phyloP scores from a whole-genome alignment of 331 rosid genomes.

The Stylosanthes scabra region DNA sequence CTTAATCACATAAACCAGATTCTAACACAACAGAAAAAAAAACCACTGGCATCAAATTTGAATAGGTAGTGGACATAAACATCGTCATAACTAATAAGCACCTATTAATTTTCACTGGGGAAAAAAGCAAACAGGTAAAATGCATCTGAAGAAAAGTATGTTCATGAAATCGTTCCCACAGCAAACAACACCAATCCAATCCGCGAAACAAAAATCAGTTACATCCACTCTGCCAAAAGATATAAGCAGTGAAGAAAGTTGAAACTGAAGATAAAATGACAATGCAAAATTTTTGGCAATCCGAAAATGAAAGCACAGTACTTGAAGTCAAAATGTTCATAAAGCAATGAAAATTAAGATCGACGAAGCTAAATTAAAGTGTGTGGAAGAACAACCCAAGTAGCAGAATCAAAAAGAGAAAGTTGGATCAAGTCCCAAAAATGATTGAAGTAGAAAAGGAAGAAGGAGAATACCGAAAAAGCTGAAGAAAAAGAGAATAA shows the following conservation, averaged over 20 bases:
- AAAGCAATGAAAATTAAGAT: slow-evolving; percentile 33
- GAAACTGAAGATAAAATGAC: slow-evolving; percentile 30
- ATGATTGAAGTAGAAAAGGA: slow-evolving; percentile 19
- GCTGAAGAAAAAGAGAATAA: slow-evolving; percentile 9
- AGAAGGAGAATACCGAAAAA: slow-evolving; percentile 29
- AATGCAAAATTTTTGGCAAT: slow-evolving; percentile 20
- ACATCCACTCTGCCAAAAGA: slow-evolving; percentile 9
- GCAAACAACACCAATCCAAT: slow-evolving; percentile 27
- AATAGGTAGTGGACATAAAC: neutral
- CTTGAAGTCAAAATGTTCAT: slow-evolving; percentile 2
- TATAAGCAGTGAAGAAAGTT: neutral
- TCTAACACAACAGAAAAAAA: slow-evolving; percentile 21
- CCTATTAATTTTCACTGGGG: slow-evolving; percentile 19
- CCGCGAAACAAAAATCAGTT: slow-evolving; percentile 37
- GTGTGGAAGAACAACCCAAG: neutral
- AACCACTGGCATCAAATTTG: neutral
- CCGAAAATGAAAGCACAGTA: slow-evolving; percentile 22
- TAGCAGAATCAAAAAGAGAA: too few relatives aligned
- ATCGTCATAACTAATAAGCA: slow-evolving; percentile 9
- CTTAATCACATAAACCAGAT: slow-evolving; percentile 31
- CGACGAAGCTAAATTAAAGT: slow-evolving; percentile 17
- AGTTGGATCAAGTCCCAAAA: slow-evolving; percentile 30
- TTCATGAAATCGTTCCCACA: neutral
- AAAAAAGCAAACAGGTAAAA: slow-evolving; percentile 20
- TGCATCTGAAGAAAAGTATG: slow-evolving; percentile 26